Conservation (phyloP, 1,139 yeast species). For the Nadsonia commutata region DNA sequence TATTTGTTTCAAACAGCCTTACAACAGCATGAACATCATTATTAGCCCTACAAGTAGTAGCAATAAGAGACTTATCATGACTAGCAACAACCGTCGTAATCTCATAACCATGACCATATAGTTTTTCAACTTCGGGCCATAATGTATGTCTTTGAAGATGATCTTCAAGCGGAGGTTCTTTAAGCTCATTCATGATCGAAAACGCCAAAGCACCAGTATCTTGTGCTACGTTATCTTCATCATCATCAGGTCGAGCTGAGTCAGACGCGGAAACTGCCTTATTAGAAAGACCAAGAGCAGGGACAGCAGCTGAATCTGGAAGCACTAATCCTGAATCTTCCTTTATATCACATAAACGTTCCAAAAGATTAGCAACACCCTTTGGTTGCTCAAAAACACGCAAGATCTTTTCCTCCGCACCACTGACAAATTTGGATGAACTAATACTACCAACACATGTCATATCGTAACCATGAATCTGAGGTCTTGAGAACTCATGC, state of each 20-base stretch:
- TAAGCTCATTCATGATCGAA: constrained; percentile 2
- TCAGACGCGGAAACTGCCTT: constrained; percentile 52
- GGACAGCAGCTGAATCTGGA: constrained; percentile 78
- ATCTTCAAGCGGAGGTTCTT: constrained; percentile 54
- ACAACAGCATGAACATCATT: constrained; percentile 73
- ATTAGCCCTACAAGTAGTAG: constrained; percentile 88
- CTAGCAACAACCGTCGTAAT: constrained; percentile 65
- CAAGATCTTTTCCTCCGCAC: constrained; percentile 89
- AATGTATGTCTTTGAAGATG: constrained; percentile 80
- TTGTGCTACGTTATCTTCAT: constrained; percentile 22
- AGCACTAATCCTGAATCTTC: constrained; percentile 22
- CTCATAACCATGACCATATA: constrained; percentile 97
- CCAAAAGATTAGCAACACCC: constrained; percentile 51
- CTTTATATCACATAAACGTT: constrained; percentile 36
- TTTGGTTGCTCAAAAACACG: constrained; percentile 86
- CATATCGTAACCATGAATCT: constrained; percentile 97
- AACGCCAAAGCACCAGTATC: constrained; percentile 3
- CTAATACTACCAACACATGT: constrained; percentile 56
- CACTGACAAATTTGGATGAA: constrained; percentile 62
- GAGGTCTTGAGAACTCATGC: constrained; percentile 94
- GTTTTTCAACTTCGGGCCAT: constrained; percentile 89
- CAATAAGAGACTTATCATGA: constrained; percentile 50
- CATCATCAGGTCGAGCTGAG: constrained; percentile 27
- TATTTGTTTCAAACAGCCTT: constrained; percentile 49
- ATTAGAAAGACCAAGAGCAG: constrained; percentile 87